Evolutionary conservation across 176 grass and related monocot species (phyloP).

Genomic region (Saccharum spontaneum): DNA sequence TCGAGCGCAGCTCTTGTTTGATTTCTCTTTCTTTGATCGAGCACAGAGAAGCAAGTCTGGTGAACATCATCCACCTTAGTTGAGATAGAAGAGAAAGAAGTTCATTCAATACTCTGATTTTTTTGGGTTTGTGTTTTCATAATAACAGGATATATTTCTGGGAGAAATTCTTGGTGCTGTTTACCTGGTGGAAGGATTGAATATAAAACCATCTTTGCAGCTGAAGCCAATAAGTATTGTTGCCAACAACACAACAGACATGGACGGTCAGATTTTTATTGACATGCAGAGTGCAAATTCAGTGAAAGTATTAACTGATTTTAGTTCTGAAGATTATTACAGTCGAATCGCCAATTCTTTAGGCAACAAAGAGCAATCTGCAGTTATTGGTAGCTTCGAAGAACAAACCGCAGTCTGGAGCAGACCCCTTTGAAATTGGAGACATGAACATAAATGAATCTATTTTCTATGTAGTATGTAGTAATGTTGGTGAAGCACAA

Average conservation of each 20-base stretch:
- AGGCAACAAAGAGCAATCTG: constrained; percentile 53
- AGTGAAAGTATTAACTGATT: constrained; percentile 54
- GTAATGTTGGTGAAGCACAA: too few species aligned
- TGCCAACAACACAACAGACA: constrained; percentile 39
- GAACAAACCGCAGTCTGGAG: constrained; percentile 67
- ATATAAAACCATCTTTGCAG: constrained; percentile 44
- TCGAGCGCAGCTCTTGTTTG: too few species aligned
- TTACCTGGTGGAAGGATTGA: constrained; percentile 61
- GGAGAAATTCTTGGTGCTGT: constrained; percentile 84
- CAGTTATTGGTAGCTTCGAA: constrained; percentile 63
- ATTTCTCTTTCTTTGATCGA: background rate
- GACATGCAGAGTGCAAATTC: constrained; percentile 30
- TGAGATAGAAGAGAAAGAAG: background rate
- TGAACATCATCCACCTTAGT: background rate
- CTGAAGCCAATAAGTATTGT: constrained; percentile 43
- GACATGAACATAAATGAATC: background rate
- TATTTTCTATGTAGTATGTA: too few species aligned
- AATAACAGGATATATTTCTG: constrained; percentile 66
- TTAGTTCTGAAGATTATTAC: constrained; percentile 56
- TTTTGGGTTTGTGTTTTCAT: background rate
- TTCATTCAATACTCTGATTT: constrained; percentile 5
- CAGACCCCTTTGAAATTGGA: constrained; percentile 24
- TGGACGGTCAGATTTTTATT: constrained; percentile 48
- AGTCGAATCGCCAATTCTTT: constrained; percentile 47
- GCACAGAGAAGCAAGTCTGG: background rate